Conservation (phyloP, 305 asterid species). For the Fraxinus nigra region DNA sequence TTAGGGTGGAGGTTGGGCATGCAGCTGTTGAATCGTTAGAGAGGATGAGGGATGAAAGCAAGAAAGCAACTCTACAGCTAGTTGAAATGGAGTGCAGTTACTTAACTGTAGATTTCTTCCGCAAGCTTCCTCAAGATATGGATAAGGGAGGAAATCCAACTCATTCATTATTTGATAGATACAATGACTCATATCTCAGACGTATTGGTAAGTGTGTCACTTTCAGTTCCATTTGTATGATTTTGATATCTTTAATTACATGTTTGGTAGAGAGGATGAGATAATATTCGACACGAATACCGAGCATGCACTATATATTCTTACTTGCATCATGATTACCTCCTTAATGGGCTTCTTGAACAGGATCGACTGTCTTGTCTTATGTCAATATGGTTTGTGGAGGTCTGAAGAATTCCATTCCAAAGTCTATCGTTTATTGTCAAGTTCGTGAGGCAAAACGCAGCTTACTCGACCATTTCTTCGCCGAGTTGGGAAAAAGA, state of each 20-base stretch:
- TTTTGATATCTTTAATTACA: neutral
- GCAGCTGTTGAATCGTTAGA: conserved; percentile 89
- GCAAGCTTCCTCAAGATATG: conserved; percentile 97
- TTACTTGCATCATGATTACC: neutral
- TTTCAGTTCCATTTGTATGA: neutral
- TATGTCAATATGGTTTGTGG: conserved; percentile 91
- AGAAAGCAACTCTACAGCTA: conserved; percentile 88
- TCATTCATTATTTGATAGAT: conserved; percentile 89
- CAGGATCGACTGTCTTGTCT: conserved; percentile 83
- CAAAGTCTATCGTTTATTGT: conserved; percentile 84
- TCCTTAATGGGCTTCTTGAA: neutral
- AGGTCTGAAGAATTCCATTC: conserved; percentile 82
- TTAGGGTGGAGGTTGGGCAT: conserved; percentile 33
- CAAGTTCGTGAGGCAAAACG: conserved; percentile 98
- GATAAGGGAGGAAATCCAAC: conserved; percentile 99
- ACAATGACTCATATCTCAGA: conserved; percentile 87
- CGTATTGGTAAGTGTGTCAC: conserved; percentile 60
- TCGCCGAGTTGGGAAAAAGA: conserved; percentile 72
- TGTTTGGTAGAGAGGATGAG: neutral
- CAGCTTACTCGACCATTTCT: conserved; percentile 86
- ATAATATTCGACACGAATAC: no score
- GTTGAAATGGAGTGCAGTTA: conserved; percentile 97
- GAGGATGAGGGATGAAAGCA: conserved; percentile 96
- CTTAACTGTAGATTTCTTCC: conserved; percentile 92
- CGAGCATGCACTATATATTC: neutral